A percentile compares a stretch with the other conserved stretches of the same genome.
Evolutionary conservation across 148 eudicot species (phyloP).

Genomic region (Beta vulgaris): DNA sequence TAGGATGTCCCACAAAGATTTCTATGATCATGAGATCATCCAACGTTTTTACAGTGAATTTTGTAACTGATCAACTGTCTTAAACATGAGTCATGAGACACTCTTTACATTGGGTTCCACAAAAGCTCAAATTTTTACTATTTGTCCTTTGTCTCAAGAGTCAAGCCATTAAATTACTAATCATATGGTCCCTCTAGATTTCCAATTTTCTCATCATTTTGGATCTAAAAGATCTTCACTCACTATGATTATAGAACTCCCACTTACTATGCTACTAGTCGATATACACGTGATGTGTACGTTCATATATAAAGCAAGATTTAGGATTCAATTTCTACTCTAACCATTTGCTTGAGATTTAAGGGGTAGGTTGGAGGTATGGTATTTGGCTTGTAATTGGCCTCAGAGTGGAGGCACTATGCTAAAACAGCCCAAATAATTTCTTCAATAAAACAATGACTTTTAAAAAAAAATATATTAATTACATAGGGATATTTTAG

Average conservation of each 20-base stretch:
- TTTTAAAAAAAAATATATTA: too few species aligned
- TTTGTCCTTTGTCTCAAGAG: neutral
- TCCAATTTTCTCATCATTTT: neutral
- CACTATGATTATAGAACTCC: neutral
- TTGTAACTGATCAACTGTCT: neutral
- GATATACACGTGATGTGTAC: too few species aligned
- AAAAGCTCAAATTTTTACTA: neutral
- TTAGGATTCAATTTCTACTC: too few species aligned
- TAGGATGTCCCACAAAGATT: constrained; percentile 19
- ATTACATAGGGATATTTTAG: too few species aligned
- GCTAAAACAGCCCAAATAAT: too few species aligned
- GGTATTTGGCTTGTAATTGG: too few species aligned
- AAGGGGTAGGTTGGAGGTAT: too few species aligned
- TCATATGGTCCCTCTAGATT: neutral
- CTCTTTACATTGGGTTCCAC: constrained; percentile 3
- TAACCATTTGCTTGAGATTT: too few species aligned
- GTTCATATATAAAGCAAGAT: too few species aligned
- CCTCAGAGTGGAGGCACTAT: too few species aligned
- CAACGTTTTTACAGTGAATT: neutral
- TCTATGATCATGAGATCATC: constrained; percentile 18
- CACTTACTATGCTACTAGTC: too few species aligned
- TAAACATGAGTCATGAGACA: neutral
- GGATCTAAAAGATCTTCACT: neutral
- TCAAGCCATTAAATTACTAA: neutral
- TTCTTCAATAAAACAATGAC: too few species aligned